A percentile compares a stretch with the other conserved stretches of the same genome.
Evolutionary conservation across 2,329 filamentous ascomycete species (phyloP).

Genomic region (Tolypocladium tropicale): DNA sequence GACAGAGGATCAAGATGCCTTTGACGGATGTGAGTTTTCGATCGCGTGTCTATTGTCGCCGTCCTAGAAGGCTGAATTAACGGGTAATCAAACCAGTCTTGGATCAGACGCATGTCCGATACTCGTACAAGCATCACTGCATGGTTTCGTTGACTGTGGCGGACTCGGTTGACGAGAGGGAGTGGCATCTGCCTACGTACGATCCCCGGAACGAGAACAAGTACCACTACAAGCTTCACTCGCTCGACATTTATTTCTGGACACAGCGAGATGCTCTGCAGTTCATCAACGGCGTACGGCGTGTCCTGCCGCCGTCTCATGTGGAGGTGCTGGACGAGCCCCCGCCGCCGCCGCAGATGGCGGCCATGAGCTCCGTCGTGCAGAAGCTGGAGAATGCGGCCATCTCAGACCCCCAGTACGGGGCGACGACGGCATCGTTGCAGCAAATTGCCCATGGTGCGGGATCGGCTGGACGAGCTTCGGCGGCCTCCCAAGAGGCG

Average conservation of each 20-base stretch:
- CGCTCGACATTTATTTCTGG: slow-evolving; percentile 73
- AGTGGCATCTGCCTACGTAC: slow-evolving; percentile 68
- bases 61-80: slow-evolving; percentile 9
- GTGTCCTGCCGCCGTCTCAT: slow-evolving; percentile 50
- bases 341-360: slow-evolving; percentile 31
- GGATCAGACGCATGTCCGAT: slow-evolving; percentile 53
- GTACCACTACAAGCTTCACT: slow-evolving; percentile 70
- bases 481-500: neutral
- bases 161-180: slow-evolving; percentile 37
- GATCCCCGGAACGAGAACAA: slow-evolving; percentile 65
- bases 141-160: slow-evolving; percentile 59
- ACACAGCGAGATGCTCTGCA: slow-evolving; percentile 59
- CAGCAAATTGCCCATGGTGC: slow-evolving; percentile 5
- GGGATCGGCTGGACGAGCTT: slow-evolving; percentile 10
- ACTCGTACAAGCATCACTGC: slow-evolving; percentile 65
- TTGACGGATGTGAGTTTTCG: slow-evolving; percentile 57
- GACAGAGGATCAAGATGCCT: slow-evolving; percentile 68
- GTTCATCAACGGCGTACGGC: slow-evolving; percentile 58
- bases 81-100: slow-evolving; percentile 38
- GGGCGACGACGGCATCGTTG: slow-evolving; percentile 10
- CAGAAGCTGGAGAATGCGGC: slow-evolving; percentile 64
- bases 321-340: slow-evolving; percentile 59
- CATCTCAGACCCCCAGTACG: slow-evolving; percentile 48
- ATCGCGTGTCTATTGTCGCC: too few species aligned
- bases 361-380: slow-evolving; percentile 57